Evolutionary conservation across 225 moss, liverwort and hornwort genomes (phyloP), one percentile per base, ranked within the genome.

Genomic region (Antitrichia curtipendula): DNA sequence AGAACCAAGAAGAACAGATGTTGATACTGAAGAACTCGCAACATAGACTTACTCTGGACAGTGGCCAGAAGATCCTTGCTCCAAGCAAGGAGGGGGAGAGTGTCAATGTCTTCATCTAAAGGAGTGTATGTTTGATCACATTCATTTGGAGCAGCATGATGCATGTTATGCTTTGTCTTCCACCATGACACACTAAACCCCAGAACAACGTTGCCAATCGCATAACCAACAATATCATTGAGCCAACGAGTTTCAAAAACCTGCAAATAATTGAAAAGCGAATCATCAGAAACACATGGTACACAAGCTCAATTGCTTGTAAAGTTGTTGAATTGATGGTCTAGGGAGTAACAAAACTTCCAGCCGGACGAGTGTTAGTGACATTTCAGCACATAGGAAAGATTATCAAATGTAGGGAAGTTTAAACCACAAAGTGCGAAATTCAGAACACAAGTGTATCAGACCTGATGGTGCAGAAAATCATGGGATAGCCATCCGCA

Each of bases 401-500:
- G 60, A 72, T 25, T 10, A 36, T 29, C 24, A 18, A n/a, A 78
- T 52, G 16, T 24, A 36, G 11, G 23, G 53, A 53, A 43, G 3
- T 21, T 40, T 14, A 38, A 38, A 70, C 25, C 47, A 60, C 41
- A 8, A 40, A 65, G 19, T 17, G 65, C 32, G 8, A 24, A 53
- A 24, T 41, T 79, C n/a, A 34, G 29, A 32, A n/a, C 10, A 19
- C 34, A 56, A 47, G 20, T 36, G 34, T 19, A 58, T 8, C 28
- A 43, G 16, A 96, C 98, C 93, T 97, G 98, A 86, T 97, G 94
- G 69, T 99, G 97, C 43, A 99, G 91, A 90, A 94, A 95, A 88
- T 97, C 97, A 81, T 99, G 98, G n/a, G 96, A 94, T 70, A 97
- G 84, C 98, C 98, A 99, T 50, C 97, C 98, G 70, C 95, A 96